A percentile compares a stretch with the other conserved stretches of the same genome.
These are phyloP conservation scores for Ophiocordyceps camponoti-leonardi DNA, from an alignment of 2,329 filamentous ascomycete genomes.

Conservation along the genomic window DNA sequence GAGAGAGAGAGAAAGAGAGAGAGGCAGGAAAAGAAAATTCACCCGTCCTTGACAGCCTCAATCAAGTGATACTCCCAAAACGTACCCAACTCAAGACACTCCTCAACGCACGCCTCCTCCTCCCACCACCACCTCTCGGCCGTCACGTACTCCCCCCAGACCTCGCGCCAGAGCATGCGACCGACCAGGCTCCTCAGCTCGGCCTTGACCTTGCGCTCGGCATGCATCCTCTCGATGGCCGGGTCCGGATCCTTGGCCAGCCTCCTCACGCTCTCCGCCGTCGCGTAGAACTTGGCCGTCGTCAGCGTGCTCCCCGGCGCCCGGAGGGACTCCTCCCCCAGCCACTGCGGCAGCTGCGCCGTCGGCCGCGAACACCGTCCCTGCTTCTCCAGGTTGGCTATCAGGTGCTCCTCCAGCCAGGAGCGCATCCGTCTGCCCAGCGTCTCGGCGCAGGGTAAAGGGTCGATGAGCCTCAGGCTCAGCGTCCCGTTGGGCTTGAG, in stretches of 20 bases:
- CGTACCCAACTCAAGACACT: slow-evolving; percentile 36
- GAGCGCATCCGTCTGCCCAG: slow-evolving; percentile 37
- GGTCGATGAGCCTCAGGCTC: slow-evolving; percentile 45
- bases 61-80: slow-evolving; percentile 42
- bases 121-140: slow-evolving; percentile 46
- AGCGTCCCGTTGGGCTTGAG: slow-evolving; percentile 37
- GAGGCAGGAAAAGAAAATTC: not conserved
- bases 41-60: slow-evolving; percentile 30
- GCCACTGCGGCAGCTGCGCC: slow-evolving; percentile 39
- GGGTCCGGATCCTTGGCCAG: slow-evolving; percentile 8
- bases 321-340: slow-evolving; percentile 35
- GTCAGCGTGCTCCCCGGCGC: slow-evolving; percentile 28
- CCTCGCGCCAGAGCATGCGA: slow-evolving; percentile 41
- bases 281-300: slow-evolving; percentile 30
- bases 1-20: not conserved
- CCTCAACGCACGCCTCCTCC: slow-evolving; percentile 31
- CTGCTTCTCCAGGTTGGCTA: slow-evolving; percentile 38
- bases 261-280: slow-evolving; percentile 14
- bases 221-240: slow-evolving; percentile 5
- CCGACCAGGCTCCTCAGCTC: slow-evolving; percentile 35
- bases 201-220: slow-evolving; percentile 17
- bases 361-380: slow-evolving; percentile 44
- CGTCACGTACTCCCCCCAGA: slow-evolving; percentile 37
- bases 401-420: slow-evolving; percentile 46
- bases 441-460: slow-evolving; percentile 35